Evolutionary conservation across 495 filamentous ascomycete genomes (phyloP), one percentile per base, ranked within the genome.

Genomic region (Jackrogersella minutella): DNA sequence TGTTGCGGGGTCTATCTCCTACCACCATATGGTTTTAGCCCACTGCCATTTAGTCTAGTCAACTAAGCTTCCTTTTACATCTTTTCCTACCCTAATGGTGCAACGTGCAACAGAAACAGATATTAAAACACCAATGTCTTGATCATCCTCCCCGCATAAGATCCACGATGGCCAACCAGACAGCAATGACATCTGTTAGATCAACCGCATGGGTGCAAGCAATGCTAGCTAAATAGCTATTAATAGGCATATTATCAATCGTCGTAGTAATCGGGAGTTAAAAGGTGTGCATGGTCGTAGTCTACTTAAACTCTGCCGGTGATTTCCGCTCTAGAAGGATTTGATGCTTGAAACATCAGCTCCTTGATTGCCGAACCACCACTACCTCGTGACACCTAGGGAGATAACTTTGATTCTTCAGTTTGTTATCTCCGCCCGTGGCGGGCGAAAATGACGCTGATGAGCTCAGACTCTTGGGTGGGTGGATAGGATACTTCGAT

Each of bases 261-360:
- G 46, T 53, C 52, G 62, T 64, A 58, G 62, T 58, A 64, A 58
- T 64, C 46, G 28, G 36, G 46, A 46, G 17, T 44, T 24, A 5
- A 47, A 46, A 54, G 26, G 34, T 11, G 17, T 41, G 49, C 37
- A 21, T 37, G 40, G 31, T 19, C 50, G 60, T 49, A 22, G 59
- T 55, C 40, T 63, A 49, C 49, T 54, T 46, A 47, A 46, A 24
- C 37, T 47, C 17, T 37, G 5, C 16, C 34, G 40, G 33, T 40
- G 14, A 31, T 17, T 21, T 50, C 56, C 22, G 14, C 26, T 47
- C 59, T 28, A 9, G 60, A 64, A 64, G 62, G 62, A 64, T 64
- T 58, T 46, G 14, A 41, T 14, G 36, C 21, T 51, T 64, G 62
- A 64, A 64, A 64, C 62, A 49, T 26, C n/a, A 61, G n/a, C 46